Percentiles rank a stretch among this genome's conserved stretches.
Conservation (phyloP, 2,329 filamentous ascomycete species). For the Lasiodiplodia sp. region DNA sequence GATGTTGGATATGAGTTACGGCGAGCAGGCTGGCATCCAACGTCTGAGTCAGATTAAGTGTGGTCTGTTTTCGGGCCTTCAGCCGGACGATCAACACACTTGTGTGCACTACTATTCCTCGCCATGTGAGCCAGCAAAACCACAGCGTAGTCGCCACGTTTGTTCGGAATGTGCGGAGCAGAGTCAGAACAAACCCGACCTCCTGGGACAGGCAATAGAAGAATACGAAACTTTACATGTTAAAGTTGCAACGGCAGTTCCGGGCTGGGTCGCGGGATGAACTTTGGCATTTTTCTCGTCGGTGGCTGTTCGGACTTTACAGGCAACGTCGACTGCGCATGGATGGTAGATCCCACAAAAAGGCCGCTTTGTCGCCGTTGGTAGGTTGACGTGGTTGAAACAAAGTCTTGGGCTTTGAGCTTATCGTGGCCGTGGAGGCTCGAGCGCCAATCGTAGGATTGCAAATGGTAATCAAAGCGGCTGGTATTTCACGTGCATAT, state of each 20-base stretch:
- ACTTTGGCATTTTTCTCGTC: not conserved
- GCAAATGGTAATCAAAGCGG: not conserved
- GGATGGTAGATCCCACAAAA: not conserved
- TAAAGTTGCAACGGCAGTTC: not conserved
- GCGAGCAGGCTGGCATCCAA: not conserved
- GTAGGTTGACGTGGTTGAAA: conserved; percentile 17
- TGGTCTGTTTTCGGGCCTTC: conserved; percentile 17
- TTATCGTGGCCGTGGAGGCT: not conserved
- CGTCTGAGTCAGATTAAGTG: conserved; percentile 13
- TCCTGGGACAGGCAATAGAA: not conserved
- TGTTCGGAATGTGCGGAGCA: not conserved
- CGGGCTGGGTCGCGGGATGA: not conserved
- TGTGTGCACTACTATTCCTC: conserved; percentile 9
- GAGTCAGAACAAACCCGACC: not conserved
- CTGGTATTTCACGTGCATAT: conserved; percentile 6
- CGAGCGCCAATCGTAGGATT: conserved; percentile 6
- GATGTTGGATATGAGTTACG: not conserved
- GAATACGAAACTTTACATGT: not conserved
- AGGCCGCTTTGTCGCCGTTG: not conserved
- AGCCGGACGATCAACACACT: conserved; percentile 9
- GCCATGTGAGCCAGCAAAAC: not conserved
- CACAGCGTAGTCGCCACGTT: not conserved
- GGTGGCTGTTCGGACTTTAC: not conserved
- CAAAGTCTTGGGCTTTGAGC: conserved; percentile 4
- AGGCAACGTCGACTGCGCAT: not conserved